phyloP scores from a whole-genome alignment of 169 alveolate species.

The Babesia sp. region DNA sequence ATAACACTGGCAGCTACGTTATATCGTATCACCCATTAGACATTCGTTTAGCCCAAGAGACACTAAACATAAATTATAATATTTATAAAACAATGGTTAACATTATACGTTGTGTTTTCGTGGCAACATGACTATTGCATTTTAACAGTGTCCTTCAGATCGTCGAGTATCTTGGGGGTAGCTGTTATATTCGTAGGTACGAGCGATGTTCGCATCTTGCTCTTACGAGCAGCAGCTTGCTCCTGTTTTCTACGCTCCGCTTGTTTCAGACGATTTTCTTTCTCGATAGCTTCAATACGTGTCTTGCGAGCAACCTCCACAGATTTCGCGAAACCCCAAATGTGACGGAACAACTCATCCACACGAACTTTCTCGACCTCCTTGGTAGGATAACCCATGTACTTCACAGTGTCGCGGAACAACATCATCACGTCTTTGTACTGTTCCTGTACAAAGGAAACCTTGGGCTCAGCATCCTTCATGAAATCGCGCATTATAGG shows the following conservation, averaged over 20 bases:
- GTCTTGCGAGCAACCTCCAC: constrained; percentile 80
- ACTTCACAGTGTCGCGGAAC: constrained; percentile 77
- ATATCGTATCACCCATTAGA: constrained; percentile 19
- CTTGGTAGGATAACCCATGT: constrained; percentile 83
- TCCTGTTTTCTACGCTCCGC: constrained; percentile 75
- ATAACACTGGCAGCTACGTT: constrained; percentile 23
- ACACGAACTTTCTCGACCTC: constrained; percentile 81
- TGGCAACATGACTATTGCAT: too few species aligned
- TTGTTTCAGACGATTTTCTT: constrained; percentile 67
- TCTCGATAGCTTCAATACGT: constrained; percentile 74
- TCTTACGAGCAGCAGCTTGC: constrained; percentile 35
- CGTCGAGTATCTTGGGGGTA: constrained; percentile 59
- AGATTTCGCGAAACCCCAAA: constrained; percentile 81
- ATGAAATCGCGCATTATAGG: constrained; percentile 62
- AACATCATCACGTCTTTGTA: constrained; percentile 64
- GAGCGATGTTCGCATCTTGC: constrained; percentile 37
- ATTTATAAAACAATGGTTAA: too few species aligned
- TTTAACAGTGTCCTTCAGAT: constrained; percentile 48
- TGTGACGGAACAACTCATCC: constrained; percentile 81
- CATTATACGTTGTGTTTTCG: too few species aligned
- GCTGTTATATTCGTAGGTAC: constrained; percentile 42
- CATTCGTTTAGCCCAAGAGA: too few species aligned
- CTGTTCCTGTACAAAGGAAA: constrained; percentile 59
- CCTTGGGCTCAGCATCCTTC: constrained; percentile 77
- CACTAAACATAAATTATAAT: too few species aligned